Percentiles rank a stretch among this genome's conserved stretches.
Conservation (phyloP, 371 early-diverging fungal genomes). For the Mucor lusitanicus region DNA sequence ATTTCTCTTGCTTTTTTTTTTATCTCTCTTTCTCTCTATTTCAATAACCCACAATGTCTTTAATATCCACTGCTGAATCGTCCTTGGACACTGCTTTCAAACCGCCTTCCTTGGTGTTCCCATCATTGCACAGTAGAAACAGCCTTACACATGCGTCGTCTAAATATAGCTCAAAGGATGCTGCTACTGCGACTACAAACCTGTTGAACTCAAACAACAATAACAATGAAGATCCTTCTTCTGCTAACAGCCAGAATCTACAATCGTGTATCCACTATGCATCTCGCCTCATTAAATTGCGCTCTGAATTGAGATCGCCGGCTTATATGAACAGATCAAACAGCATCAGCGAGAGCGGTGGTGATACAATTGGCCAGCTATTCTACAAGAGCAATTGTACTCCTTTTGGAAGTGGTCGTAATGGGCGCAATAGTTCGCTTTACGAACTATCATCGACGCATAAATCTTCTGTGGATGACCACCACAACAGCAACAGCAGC, state of each 20-base stretch:
- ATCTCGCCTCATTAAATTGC: slow-evolving; percentile 17
- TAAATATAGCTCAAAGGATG: background rate
- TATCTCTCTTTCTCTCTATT: background rate
- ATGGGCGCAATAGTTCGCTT: background rate
- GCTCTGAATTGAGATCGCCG: slow-evolving; percentile 20
- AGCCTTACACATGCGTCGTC: background rate
- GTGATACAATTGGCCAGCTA: background rate
- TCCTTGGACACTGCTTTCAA: background rate
- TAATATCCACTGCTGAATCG: background rate
- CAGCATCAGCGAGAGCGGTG: background rate
- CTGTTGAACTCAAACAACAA: background rate
- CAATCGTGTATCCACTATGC: slow-evolving; percentile 17
- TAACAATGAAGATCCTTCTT: background rate
- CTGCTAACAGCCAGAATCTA: background rate
- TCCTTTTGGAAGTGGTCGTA: no score
- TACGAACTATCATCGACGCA: background rate
- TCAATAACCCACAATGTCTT: slow-evolving; percentile 2
- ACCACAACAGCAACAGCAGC: background rate
- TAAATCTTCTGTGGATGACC: background rate
- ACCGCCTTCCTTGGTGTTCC: slow-evolving; percentile 15
- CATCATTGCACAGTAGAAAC: slow-evolving; percentile 11
- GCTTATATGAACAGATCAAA: slow-evolving; percentile 2
- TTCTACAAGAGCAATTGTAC: background rate
- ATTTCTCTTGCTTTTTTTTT: background rate
- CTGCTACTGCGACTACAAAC: no score